Base-by-base conservation (phyloP, 768 basidiomycete genomes). In the Rhodosporidiobolus odoratus region DNA sequence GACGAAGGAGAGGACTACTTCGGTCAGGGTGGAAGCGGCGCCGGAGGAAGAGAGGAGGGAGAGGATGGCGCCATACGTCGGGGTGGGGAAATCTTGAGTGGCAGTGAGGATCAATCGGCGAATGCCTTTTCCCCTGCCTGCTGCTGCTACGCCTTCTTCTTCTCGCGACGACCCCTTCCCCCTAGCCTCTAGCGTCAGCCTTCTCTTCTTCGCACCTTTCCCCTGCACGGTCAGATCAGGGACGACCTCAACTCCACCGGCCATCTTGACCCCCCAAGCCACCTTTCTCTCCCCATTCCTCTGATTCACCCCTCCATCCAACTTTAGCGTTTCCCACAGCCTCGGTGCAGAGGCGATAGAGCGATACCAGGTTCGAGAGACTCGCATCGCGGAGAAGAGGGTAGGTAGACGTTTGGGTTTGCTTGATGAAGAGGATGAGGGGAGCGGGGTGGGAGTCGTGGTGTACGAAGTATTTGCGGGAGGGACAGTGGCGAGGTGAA, bases 401-500 rank as follows among this genome's bases (percentile, higher is more conserved):
- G 43, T 23, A n/a, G n/a, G 64, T 58, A 52, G 17, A 32, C 17
- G 7, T 54, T 35, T 1, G 43, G 38, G 4, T 41, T 34, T 19
- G 38, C 47, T 8, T 21, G 2, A 25, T 60, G 64, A 37, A 48
- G 65, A 25, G 43, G 17, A 9, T 50, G 35, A 35, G 34, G 50
- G 65, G 16, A 57, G 27, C 23, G 52, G 40, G 30, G n/a, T n/a
- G n/a, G n/a, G n/a, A n/a, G 21, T n/a, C 2, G 27, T 37, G 16
- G 32, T 37, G 63, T 69, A 69, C 5, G 27, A 23, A 17, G 53
- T 4, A 7, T 9, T 12, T 45, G 50, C 57, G 16, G 58, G 60
- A 17, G 68, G 70, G 52, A 30, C 43, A 48, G 67, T 50, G 83
- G 79, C 64, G 76, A 82, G 70, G 87, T 88, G 52, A 89, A 93